Evolutionary conservation across 164 flowering plant species (phyloP).

Genomic region (Piper longum): DNA sequence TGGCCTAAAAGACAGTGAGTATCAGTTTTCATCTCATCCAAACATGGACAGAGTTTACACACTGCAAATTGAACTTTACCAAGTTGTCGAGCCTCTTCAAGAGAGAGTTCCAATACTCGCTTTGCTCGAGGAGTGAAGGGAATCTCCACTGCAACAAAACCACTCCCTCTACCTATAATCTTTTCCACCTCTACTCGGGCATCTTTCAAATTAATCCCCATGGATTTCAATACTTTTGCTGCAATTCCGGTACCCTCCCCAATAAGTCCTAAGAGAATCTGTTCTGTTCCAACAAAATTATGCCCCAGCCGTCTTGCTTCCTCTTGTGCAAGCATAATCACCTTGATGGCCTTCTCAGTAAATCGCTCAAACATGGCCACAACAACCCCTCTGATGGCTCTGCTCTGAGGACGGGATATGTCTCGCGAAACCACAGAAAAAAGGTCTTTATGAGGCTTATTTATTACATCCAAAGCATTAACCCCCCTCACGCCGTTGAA

Average conservation of each 20-base stretch:
- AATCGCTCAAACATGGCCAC: conserved; percentile 91
- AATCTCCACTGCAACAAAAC: conserved; percentile 85
- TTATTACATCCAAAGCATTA: conserved; percentile 38
- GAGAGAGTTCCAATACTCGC: conserved; percentile 79
- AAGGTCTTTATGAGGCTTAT: conserved; percentile 24
- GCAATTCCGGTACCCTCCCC: conserved; percentile 99
- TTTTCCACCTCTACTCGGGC: conserved; percentile 96
- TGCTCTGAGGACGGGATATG: conserved; percentile 23
- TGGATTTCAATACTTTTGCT: conserved; percentile 87
- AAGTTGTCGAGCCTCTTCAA: conserved; percentile 95
- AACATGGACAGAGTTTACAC: too few species aligned
- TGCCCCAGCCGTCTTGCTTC: conserved; percentile 92
- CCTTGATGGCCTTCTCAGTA: conserved; percentile 92
- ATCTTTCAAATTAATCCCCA: conserved; percentile 91
- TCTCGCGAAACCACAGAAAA: conserved; percentile 39
- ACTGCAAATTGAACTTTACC: conserved; percentile 24
- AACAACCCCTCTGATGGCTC: conserved; percentile 31
- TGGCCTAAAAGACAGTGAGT: conserved; percentile 38
- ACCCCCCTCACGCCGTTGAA: conserved; percentile 56
- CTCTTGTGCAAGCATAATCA: conserved; percentile 96
- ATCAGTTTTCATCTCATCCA: too few species aligned
- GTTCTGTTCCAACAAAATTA: conserved; percentile 95
- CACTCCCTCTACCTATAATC: conserved; percentile 90
- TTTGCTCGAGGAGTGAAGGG: conserved; percentile 94
- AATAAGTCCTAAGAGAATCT: conserved; percentile 79